Percentiles rank a stretch among this genome's conserved stretches.
Conservation (phyloP, 2,329 filamentous ascomycete genomes). For the Tympanopsis confertula region DNA sequence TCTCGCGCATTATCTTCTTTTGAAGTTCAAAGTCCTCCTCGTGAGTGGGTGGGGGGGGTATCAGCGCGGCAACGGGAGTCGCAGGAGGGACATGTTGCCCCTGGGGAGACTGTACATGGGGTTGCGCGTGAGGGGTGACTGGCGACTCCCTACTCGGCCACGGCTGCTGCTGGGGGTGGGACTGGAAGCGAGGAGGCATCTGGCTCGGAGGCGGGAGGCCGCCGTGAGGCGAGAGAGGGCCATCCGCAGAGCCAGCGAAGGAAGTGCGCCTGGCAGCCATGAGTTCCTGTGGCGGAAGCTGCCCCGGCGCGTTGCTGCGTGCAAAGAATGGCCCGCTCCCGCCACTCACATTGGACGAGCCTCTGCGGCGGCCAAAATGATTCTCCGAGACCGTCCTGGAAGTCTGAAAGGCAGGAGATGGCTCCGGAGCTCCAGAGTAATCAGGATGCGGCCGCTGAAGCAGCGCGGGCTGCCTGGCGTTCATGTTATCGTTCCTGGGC, state of each 20-base stretch:
- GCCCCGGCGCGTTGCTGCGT: constrained; percentile 35
- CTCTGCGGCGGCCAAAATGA: constrained; percentile 63
- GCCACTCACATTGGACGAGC: constrained; percentile 84
- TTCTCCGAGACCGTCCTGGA: constrained; percentile 57
- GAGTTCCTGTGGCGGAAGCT: constrained; percentile 28
- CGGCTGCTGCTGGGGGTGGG: constrained; percentile 12
- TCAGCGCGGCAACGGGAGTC: constrained; percentile 15
- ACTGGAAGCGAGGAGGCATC: constrained; percentile 10
- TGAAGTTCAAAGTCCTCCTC: constrained; percentile 50
- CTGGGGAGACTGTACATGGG: constrained; percentile 26
- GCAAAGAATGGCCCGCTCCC: constrained; percentile 62
- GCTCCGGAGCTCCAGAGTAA: constrained; percentile 58
- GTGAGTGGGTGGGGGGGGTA: constrained; percentile 15
- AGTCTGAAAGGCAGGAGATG: constrained; percentile 77
- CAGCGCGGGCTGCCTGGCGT: constrained; percentile 62
- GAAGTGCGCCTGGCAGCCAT: constrained; percentile 33
- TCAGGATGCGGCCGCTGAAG: constrained; percentile 63
- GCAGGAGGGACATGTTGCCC: constrained; percentile 16
- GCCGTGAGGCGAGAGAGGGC: constrained; percentile 33
- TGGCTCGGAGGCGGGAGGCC: constrained; percentile 24
- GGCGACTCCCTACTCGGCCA: constrained; percentile 1
- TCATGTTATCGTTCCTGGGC: constrained; percentile 47
- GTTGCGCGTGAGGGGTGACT: constrained; percentile 3
- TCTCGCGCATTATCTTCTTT: constrained; percentile 64
- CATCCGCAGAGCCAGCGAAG: constrained; percentile 35